These are phyloP conservation scores for Cotoneaster glaucophyllus DNA, from an alignment of 306 rosid species.

Conservation along the genomic window DNA sequence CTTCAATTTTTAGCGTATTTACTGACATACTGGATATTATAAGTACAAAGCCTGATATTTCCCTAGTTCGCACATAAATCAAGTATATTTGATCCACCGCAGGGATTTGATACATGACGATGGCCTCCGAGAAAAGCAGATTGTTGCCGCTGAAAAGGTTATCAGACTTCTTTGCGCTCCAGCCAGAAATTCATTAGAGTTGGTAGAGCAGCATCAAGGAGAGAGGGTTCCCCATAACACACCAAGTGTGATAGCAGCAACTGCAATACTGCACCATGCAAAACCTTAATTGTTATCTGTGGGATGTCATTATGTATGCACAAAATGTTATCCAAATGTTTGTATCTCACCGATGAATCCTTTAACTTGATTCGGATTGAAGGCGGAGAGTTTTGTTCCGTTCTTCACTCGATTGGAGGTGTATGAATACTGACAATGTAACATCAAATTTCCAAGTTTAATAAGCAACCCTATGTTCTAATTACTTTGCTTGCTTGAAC, in stretches of 20 bases:
- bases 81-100: conserved; percentile 16
- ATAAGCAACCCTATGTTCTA: neutral
- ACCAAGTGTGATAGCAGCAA: conserved; percentile 76
- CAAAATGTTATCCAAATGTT: neutral
- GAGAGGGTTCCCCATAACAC: conserved; percentile 21
- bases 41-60: neutral
- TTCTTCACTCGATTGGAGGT: neutral
- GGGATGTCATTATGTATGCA: neutral
- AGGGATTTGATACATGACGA: conserved; percentile 50
- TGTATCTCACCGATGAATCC: neutral
- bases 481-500: too few species aligned
- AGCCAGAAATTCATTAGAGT: conserved; percentile 16
- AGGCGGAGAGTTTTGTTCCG: neutral
- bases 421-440: neutral
- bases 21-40: neutral
- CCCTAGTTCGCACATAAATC: neutral
- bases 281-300: conserved; percentile 4
- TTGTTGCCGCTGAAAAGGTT: conserved; percentile 54
- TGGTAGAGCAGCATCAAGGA: conserved; percentile 12
- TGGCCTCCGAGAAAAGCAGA: conserved; percentile 48
- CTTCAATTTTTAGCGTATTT: neutral
- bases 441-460: neutral
- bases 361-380: neutral
- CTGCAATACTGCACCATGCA: conserved; percentile 42
- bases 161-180: conserved; percentile 53